A percentile compares a stretch with the other conserved stretches of the same genome.
Conservation (phyloP, 1,139 yeast genomes). For the Pichia sp. region DNA sequence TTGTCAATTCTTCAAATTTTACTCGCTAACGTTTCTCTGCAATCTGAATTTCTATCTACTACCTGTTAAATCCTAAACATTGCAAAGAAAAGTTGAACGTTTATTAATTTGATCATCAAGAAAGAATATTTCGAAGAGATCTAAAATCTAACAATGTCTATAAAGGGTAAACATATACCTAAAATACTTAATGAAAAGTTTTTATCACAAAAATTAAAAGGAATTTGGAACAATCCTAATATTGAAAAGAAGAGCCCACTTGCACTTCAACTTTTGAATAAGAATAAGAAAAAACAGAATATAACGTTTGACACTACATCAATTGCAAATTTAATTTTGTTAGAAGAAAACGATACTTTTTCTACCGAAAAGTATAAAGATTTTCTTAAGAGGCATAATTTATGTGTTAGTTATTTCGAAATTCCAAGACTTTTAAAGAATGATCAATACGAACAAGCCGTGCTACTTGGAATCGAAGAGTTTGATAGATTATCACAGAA, state of each 20-base stretch:
- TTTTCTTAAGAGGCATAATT: constrained; percentile 1
- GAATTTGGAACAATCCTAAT: not conserved
- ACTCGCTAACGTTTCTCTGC: not conserved
- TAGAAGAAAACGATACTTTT: not conserved
- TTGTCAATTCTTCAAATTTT: not conserved
- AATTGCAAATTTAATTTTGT: constrained; percentile 11
- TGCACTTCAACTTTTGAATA: constrained; percentile 1
- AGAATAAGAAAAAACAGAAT: not conserved
- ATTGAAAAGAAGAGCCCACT: not conserved
- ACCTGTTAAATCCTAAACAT: too few species aligned
- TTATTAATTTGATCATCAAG: not conserved
- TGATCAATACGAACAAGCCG: constrained; percentile 17
- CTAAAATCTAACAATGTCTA: not conserved
- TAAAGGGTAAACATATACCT: not conserved
- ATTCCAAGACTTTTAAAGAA: constrained; percentile 9
- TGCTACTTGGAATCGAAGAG: constrained; percentile 8
- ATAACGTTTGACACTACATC: constrained; percentile 8
- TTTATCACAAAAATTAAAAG: not conserved
- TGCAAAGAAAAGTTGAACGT: too few species aligned
- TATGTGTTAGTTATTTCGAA: constrained; percentile 12
- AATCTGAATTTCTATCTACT: too few species aligned
- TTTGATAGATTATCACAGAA: constrained; percentile 1
- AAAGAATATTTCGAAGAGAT: not conserved
- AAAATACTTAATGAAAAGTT: not conserved
- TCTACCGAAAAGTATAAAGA: constrained; percentile 13